Percentiles rank a stretch among this genome's conserved stretches.
Evolutionary conservation across 805 yeast genomes (phyloP).

Genomic region (Pichia thaimueangensis): DNA sequence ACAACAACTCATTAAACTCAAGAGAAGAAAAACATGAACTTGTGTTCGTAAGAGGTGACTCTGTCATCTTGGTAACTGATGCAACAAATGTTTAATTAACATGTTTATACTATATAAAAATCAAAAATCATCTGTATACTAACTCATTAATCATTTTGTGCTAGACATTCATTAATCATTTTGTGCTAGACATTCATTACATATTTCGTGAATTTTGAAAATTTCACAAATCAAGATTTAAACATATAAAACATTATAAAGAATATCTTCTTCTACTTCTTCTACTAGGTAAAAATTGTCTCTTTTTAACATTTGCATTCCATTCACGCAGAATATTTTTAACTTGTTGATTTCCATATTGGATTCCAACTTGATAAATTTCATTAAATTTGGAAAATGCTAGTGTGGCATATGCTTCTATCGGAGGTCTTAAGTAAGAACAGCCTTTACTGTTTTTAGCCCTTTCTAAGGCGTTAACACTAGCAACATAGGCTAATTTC

Average conservation of each 20-base stretch:
- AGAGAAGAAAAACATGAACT: constrained; percentile 63
- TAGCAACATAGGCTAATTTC: constrained; percentile 88
- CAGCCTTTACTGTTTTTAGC: constrained; percentile 86
- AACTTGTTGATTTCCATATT: constrained; percentile 59
- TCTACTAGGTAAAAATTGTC: constrained; percentile 5
- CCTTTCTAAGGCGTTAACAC: constrained; percentile 84
- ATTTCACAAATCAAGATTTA: no score
- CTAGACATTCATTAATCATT: no score
- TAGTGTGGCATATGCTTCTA: constrained; percentile 83
- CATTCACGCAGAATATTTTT: constrained; percentile 40
- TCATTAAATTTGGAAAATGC: constrained; percentile 92
- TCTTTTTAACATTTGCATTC: constrained; percentile 31
- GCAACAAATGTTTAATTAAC: constrained; percentile 21
- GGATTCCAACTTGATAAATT: constrained; percentile 72
- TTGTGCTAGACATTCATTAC: no score
- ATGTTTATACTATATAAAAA: no score
- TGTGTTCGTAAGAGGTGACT: constrained; percentile 97
- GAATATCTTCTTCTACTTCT: constrained; percentile 54
- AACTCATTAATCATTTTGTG: no score
- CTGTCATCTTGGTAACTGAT: constrained; percentile 71
- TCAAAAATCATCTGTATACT: no score
- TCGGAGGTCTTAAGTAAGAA: constrained; percentile 86
- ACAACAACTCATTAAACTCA: constrained; percentile 37
- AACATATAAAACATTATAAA: no score
- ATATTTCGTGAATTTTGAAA: no score